Base-by-base conservation (phyloP, 2,329 filamentous ascomycete genomes). In the Aspergillus felis region DNA sequence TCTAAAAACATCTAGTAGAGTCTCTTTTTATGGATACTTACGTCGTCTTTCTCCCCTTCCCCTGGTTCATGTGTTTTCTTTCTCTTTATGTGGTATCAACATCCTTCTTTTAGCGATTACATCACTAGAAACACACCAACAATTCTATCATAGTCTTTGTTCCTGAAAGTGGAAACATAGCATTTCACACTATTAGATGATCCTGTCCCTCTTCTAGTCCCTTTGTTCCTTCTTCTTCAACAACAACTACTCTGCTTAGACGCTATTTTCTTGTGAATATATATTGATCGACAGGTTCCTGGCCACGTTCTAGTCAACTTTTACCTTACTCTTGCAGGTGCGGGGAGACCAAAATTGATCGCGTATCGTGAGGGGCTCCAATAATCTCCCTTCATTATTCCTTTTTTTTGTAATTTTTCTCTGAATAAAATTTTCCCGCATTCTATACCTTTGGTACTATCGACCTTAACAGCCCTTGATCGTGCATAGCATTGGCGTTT, bases 281-380 rank as follows among this genome's bases (percentile, higher is more conserved):
- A 54, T 54, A 22, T 29, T 44, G 48, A 56, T 54, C 42, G 32
- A 53, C 17, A 22, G 41, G 17, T 32, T 29, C 28, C 22, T 53
- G 46, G 6, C 46, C 41, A 25, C 20, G 10, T 53, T 25, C 17
- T 32, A 29, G 20, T 41, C 12, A 48, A 47, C 41, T 28, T 28
- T 42, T 22, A 4, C 46, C n/a, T 51, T 10, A 41, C 41, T 44
- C 38, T 55, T 47, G 53, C 53, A 47, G 41, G 50, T 53, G 54
- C 54, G 50, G 54, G 54, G 54, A 56, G 54, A 48, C 35, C 41
- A 53, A 20, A 44, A 47, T 41, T 54, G 53, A 41, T 52, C 24
- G 49, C 50, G 57, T 50, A 35, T 53, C 50, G 54, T 44, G 54
- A 53, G 22, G 22, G 20, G 44, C 49, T 44, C 20, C n/a, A n/a